Conservation (phyloP, 345 rosid genomes). For the Eucalyptus paniculata region DNA sequence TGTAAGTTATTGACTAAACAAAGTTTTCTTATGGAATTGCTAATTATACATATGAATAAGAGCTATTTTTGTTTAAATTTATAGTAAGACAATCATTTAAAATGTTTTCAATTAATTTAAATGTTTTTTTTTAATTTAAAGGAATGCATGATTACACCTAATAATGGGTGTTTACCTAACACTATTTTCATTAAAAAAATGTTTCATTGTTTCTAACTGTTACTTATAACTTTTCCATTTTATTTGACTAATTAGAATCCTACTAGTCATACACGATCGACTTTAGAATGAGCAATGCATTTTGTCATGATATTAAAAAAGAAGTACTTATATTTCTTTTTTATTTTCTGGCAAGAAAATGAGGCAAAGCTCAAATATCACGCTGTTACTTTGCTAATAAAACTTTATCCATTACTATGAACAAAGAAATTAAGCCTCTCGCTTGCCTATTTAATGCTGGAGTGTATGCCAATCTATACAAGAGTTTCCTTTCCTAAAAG, state of each 20-base stretch:
- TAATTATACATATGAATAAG: neutral
- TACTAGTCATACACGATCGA: too few relatives aligned
- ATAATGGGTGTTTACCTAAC: neutral
- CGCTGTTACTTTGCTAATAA: neutral
- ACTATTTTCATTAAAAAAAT: neutral
- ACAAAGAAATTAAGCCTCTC: neutral
- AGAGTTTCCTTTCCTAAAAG: neutral
- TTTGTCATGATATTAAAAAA: neutral
- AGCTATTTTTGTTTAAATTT: neutral
- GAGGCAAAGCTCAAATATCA: neutral
- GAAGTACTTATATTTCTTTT: neutral
- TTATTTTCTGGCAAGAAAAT: neutral
- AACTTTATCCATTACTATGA: neutral
- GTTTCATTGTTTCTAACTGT: neutral
- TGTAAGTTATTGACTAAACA: accelerated
- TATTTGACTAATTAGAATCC: neutral
- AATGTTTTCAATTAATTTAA: neutral
- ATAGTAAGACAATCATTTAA: neutral
- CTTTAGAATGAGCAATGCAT: neutral
- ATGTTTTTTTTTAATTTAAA: too few relatives aligned
- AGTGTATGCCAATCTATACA: neutral
- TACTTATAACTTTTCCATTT: neutral
- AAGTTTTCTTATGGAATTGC: neutral
- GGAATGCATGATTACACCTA: neutral
- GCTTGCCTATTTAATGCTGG: neutral